Percentiles rank a stretch among this genome's conserved stretches.
phyloP scores from a whole-genome alignment of 2,329 filamentous ascomycete species.

The Coniochaeta sp. region DNA sequence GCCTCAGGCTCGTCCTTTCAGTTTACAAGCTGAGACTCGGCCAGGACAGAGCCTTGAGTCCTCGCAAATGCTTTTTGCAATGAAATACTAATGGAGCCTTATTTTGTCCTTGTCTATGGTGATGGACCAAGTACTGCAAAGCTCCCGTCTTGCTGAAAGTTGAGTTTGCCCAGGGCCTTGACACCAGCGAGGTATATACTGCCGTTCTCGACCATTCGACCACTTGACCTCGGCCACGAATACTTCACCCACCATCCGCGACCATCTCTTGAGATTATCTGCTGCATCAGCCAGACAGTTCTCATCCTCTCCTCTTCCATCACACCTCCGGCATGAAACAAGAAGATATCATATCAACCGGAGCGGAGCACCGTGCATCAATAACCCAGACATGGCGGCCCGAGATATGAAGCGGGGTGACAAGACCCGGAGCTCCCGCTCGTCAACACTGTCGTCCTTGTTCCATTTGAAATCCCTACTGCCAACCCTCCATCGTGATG shows the following conservation, averaged over 20 bases:
- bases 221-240: background rate
- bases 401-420: constrained; percentile 6
- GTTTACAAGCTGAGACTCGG: too few species aligned
- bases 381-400: constrained; percentile 3
- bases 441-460: background rate
- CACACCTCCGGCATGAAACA: background rate
- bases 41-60: background rate
- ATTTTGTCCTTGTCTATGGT: background rate
- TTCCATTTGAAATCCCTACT: background rate
- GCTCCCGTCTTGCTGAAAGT: background rate
- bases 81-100: background rate
- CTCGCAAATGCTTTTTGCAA: background rate
- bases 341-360: background rate
- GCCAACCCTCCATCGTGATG: background rate
- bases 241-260: background rate
- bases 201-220: background rate
- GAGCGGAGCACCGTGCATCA: background rate
- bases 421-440: background rate
- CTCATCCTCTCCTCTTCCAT: background rate
- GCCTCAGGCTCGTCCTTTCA: background rate
- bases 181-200: background rate
- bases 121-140: background rate
- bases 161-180: background rate
- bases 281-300: background rate
- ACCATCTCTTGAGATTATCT: background rate